Conservation (phyloP, 140 eudicot species). For the Eryngium alpinum region DNA sequence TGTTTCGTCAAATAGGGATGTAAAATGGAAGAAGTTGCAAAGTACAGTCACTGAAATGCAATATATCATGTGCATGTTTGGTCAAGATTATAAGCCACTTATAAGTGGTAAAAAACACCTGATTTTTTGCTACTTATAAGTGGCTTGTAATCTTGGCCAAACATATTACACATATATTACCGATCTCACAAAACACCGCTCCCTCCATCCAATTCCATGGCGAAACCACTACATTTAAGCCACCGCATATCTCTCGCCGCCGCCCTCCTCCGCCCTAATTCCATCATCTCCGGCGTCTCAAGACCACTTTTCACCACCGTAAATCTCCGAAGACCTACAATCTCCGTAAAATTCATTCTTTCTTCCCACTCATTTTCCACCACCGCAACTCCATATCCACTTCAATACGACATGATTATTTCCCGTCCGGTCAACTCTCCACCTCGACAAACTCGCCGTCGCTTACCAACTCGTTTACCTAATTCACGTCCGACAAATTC, state of each 20-base stretch:
- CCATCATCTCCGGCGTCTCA: constrained; percentile 27
- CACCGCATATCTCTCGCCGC: constrained; percentile 20
- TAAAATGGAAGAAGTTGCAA: too few relatives aligned
- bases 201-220: constrained; percentile 25
- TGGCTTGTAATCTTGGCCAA: too few relatives aligned
- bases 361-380: constrained; percentile 42
- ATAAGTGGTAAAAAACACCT: too few relatives aligned
- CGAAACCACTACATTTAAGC: constrained; percentile 31
- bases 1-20: too few relatives aligned
- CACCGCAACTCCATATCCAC: constrained; percentile 79
- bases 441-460: constrained; percentile 28
- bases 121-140: too few relatives aligned
- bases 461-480: constrained; percentile 20
- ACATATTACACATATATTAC: too few relatives aligned
- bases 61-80: too few relatives aligned
- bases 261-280: constrained; percentile 7
- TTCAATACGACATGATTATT: constrained; percentile 85
- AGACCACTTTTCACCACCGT: background rate
- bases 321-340: constrained; percentile 7
- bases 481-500: constrained; percentile 34
- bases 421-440: constrained; percentile 51
- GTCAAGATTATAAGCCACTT: too few relatives aligned
- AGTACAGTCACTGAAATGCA: too few relatives aligned
- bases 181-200: background rate
- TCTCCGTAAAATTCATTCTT: background rate